phyloP scores from a whole-genome alignment of 176 grass and related monocot genomes.

The Avena insularis region DNA sequence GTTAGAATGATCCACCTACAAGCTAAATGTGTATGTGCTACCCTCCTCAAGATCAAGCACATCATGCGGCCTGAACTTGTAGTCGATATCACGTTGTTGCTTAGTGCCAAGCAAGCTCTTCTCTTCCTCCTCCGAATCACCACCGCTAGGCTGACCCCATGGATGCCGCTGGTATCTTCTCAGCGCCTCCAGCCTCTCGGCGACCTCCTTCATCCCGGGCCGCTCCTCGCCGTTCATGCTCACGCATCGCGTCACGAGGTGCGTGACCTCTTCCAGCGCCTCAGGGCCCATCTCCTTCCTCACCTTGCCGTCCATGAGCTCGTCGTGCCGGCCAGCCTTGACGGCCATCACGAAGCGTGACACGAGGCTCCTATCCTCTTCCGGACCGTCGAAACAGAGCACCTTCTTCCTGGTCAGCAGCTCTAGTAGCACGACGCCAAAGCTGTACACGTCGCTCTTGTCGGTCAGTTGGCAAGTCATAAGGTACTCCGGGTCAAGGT shows the following conservation, averaged over 20 bases:
- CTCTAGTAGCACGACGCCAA: constrained; percentile 60
- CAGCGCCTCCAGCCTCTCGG: constrained; percentile 33
- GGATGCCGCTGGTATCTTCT: constrained; percentile 33
- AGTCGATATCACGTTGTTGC: constrained; percentile 25
- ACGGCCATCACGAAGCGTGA: constrained; percentile 49
- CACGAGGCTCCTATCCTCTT: constrained; percentile 51
- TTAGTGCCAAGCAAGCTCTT: constrained; percentile 39
- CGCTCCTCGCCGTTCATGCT: constrained; percentile 51
- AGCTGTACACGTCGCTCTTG: constrained; percentile 58
- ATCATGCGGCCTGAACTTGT: constrained; percentile 32
- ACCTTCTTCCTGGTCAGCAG: constrained; percentile 70
- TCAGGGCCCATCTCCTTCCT: constrained; percentile 28
- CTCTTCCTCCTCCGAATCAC: background rate
- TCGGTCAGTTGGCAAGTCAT: constrained; percentile 51
- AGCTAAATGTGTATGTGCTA: background rate
- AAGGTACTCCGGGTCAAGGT: constrained; percentile 69
- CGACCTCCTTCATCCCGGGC: constrained; percentile 54
- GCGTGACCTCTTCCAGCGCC: constrained; percentile 40
- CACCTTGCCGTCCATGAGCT: constrained; percentile 48
- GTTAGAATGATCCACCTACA: background rate
- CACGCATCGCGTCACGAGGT: constrained; percentile 43
- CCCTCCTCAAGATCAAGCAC: constrained; percentile 37
- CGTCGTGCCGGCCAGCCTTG: constrained; percentile 28
- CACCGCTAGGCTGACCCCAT: background rate
- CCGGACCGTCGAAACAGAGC: constrained; percentile 40